Conservation (phyloP, 768 basidiomycete genomes). For the Tricholoma furcatifolium region DNA sequence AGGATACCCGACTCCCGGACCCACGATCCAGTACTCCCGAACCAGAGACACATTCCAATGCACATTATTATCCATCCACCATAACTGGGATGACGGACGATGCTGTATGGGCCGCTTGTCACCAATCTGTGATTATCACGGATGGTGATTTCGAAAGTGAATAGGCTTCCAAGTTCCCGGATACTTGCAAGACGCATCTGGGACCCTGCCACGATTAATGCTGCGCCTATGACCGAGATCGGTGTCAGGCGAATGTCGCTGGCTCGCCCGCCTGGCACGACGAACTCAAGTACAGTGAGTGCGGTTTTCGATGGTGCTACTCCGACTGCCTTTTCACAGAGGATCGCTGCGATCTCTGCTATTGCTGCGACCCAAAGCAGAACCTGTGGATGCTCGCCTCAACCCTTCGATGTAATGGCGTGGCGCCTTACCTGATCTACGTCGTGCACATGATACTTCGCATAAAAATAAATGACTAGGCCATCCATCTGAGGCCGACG, state of each 20-base stretch:
- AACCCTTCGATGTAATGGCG: too few species aligned
- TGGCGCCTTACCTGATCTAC: too few species aligned
- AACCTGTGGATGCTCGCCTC: neutral
- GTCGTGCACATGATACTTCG: too few species aligned
- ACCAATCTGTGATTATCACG: neutral
- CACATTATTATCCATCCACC: neutral
- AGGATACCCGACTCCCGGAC: neutral
- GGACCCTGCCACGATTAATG: slow-evolving; percentile 26
- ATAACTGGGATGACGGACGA: neutral
- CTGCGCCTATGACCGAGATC: slow-evolving; percentile 29
- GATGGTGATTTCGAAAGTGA: slow-evolving; percentile 30
- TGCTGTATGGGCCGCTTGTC: neutral
- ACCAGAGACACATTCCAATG: neutral
- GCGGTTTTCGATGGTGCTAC: neutral
- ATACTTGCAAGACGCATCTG: slow-evolving; percentile 36
- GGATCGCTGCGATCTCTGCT: slow-evolving; percentile 3
- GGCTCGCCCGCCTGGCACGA: neutral
- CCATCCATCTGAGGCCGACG: too few species aligned
- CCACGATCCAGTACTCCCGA: neutral
- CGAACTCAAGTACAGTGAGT: neutral
- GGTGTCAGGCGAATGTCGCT: slow-evolving; percentile 15
- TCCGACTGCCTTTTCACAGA: neutral
- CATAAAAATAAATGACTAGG: too few species aligned
- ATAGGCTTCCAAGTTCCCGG: slow-evolving; percentile 31
- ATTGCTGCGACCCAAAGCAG: neutral